A percentile compares a stretch with the other conserved stretches of the same genome.
phyloP scores from a whole-genome alignment of 2,329 filamentous ascomycete species.

The Alternaria infectoria region DNA sequence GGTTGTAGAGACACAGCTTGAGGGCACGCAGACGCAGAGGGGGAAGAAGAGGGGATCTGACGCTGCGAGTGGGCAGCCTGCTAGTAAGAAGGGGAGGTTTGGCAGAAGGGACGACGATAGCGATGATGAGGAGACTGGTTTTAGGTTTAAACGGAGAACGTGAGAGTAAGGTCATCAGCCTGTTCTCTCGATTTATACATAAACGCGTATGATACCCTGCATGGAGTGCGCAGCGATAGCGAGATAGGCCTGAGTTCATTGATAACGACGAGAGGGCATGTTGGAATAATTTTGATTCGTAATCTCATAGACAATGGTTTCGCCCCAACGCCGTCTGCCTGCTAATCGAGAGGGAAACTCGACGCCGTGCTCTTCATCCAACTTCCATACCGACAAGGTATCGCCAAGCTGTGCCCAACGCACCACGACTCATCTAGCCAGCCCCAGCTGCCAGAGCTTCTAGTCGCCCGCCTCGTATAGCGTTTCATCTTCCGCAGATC shows the following conservation, averaged over 20 bases:
- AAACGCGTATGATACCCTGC: slow-evolving; percentile 8
- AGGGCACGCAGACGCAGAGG: slow-evolving; percentile 35
- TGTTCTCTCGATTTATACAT: not conserved
- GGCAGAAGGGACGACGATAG: slow-evolving; percentile 54
- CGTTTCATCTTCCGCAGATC: not conserved
- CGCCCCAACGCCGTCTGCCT: slow-evolving; percentile 8
- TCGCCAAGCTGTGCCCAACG: not conserved
- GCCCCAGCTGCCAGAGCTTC: not conserved
- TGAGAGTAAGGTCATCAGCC: not conserved
- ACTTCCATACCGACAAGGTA: not conserved
- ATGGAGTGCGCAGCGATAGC: not conserved
- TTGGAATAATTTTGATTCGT: slow-evolving; percentile 5
- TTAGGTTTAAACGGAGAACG: slow-evolving; percentile 56
- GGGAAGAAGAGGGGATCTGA: slow-evolving; percentile 39
- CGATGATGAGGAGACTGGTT: slow-evolving; percentile 64
- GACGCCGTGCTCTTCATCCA: not conserved
- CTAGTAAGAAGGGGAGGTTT: slow-evolving; percentile 35
- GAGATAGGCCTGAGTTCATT: not conserved
- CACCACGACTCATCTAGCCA: not conserved
- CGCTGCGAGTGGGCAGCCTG: slow-evolving; percentile 30
- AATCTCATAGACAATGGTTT: slow-evolving; percentile 1
- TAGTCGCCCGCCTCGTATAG: not conserved
- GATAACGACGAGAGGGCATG: not conserved
- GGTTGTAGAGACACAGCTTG: slow-evolving; percentile 39
- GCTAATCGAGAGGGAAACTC: not conserved